Evolutionary conservation across 257 asterid species (phyloP), one percentile per base, ranked within the genome.

Genomic region (Solanum infundibuliforme): DNA sequence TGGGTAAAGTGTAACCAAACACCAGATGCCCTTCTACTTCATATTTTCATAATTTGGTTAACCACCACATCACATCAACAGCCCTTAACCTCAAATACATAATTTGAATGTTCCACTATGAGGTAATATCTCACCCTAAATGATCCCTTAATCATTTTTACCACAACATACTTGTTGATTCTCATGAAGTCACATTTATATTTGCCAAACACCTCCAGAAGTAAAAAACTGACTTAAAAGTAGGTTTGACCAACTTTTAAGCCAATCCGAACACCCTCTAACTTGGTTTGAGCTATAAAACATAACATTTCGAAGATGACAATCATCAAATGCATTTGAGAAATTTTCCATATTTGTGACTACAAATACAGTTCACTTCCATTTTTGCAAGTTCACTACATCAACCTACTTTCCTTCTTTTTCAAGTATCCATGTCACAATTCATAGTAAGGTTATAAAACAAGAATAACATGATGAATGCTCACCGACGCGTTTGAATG

Each of bases 401-500:
- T 55, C 25, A 55, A 55, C 4, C 65, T 55, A 55, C 65, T 55
- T 55, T 18, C 5, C 25, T 6, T 18, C 0, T 6, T 16, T 55
- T 55, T 18, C 65, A 55, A 55, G 65, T 55, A 55, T 18, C 25
- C 65, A 20, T 55, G 65, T 55, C 65, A 55, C n/a, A 55, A 20
- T 6, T 55, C 65, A 55, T 20, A 18, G 62, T 6, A 52, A 18
- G 62, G 52, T 2, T 36, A 27, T 65, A 18, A 83, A 55, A 55
- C 25, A 3, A 55, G 65, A 55, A 55, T 55, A 55, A 32, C 81
- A 34, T 71, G 76, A 32, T 20, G 46, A 72, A 43, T 38, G 87
- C 98, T 93, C 89, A 95, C 98, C 98, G 3, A 95, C 95, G 84
- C 96, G 98, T 87, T 95, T 96, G 90, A 95, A 93, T 35, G 98